These are phyloP conservation scores for Hibiscus syriacus DNA, from an alignment of 345 rosid species.

Conservation along the genomic window DNA sequence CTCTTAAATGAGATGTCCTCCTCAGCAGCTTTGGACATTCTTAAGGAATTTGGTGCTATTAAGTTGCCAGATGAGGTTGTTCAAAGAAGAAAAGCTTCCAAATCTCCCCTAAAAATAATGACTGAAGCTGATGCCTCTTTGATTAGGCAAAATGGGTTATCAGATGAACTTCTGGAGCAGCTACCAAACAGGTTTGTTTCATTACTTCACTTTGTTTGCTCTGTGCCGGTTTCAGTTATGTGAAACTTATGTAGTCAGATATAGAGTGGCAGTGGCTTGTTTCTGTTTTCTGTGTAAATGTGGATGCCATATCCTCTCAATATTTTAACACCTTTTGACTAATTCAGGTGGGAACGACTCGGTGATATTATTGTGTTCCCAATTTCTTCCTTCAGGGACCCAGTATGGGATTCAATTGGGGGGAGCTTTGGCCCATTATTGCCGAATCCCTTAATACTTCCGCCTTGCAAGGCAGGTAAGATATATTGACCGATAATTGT, in stretches of 20 bases:
- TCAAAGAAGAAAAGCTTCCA: constrained; percentile 46
- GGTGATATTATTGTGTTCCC: constrained; percentile 90
- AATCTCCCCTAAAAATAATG: constrained; percentile 56
- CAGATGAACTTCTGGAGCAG: constrained; percentile 49
- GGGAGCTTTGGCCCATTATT: constrained; percentile 67
- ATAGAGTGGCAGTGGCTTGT: neutral
- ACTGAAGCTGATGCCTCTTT: constrained; percentile 46
- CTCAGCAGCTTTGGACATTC: constrained; percentile 46
- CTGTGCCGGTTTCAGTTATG: neutral
- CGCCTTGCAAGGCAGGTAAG: constrained; percentile 86
- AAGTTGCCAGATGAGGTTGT: constrained; percentile 38
- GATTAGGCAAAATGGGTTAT: constrained; percentile 42
- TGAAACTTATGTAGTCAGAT: neutral
- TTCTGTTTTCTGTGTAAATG: neutral
- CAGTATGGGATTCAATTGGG: constrained; percentile 57
- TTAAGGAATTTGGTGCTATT: constrained; percentile 55
- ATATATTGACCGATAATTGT: neutral
- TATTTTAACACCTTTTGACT: constrained; percentile 15
- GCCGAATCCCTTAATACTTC: constrained; percentile 52
- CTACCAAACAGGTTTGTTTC: constrained; percentile 58
- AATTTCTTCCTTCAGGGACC: constrained; percentile 66
- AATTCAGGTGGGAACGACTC: constrained; percentile 78
- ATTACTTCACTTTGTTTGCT: constrained; percentile 10
- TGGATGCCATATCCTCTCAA: neutral
- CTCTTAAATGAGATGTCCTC: constrained; percentile 38